Conservation (phyloP, 1,139 yeast species). For the Saccharomycopsis crataegensis region DNA sequence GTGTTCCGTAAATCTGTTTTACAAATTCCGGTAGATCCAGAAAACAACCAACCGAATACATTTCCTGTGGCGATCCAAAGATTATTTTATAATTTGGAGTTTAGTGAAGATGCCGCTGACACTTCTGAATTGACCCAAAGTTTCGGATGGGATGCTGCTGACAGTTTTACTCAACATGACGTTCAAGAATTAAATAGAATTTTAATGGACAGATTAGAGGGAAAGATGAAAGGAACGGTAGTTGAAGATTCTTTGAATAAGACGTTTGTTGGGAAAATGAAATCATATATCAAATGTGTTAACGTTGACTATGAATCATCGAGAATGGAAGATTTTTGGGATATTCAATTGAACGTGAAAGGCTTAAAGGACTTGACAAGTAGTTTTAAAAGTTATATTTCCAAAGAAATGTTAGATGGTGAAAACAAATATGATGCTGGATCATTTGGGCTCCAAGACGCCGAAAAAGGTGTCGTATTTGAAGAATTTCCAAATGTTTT, state of each 20-base stretch:
- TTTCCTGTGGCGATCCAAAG: slow-evolving; percentile 86
- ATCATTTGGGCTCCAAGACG: slow-evolving; percentile 89
- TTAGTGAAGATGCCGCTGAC: slow-evolving; percentile 68
- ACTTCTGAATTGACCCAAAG: slow-evolving; percentile 83
- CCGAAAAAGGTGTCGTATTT: slow-evolving; percentile 92
- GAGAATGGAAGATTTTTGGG: slow-evolving; percentile 95
- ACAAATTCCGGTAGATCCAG: slow-evolving; percentile 72
- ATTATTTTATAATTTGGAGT: slow-evolving; percentile 70
- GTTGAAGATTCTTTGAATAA: slow-evolving; percentile 77
- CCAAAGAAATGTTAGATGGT: slow-evolving; percentile 83
- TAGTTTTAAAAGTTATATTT: slow-evolving; percentile 81
- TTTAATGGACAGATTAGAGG: slow-evolving; percentile 87
- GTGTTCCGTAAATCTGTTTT: slow-evolving; percentile 79
- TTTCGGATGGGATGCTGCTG: slow-evolving; percentile 96
- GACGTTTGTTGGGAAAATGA: slow-evolving; percentile 95
- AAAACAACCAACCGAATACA: slow-evolving; percentile 27
- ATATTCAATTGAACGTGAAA: slow-evolving; percentile 88
- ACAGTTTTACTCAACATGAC: slow-evolving; percentile 96
- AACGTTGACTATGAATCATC: slow-evolving; percentile 94
- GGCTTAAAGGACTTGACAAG: slow-evolving; percentile 65
- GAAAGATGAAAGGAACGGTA: slow-evolving; percentile 82
- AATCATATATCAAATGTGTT: slow-evolving; percentile 85
- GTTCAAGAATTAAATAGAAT: slow-evolving; percentile 95
- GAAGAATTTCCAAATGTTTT: slow-evolving; percentile 86
- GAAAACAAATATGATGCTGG: slow-evolving; percentile 95